Evolutionary conservation across 2,329 filamentous ascomycete species (phyloP), one percentile per base, ranked within the genome.

Genomic region (Trichoderma sp.): DNA sequence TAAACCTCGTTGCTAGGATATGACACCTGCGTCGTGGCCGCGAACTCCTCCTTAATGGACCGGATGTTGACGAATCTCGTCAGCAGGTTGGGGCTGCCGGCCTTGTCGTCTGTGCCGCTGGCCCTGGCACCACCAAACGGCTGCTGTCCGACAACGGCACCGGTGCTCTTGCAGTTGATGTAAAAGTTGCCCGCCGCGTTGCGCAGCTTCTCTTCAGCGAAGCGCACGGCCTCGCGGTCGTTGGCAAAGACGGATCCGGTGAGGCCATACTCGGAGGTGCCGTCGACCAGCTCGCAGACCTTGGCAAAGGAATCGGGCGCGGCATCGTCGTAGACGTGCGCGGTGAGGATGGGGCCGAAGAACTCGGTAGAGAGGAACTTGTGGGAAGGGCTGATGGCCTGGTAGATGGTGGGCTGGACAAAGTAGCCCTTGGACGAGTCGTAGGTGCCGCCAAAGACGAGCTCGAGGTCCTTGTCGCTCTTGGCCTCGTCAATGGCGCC

Each of bases 161-260:
- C 92, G 2, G 92, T 94, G 83, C 90, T 92, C 89, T 95, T 95
- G 87, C 92, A 93, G 86, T 95, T 96, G 85, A 96, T 88, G 86
- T 96, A 96, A 83, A 95, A 95, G 87, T 96, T 96, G 59, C 94
- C 94, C 0, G 94, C 93, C 0, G 92, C 87, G 82, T 95, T 91
- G 78, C 93, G 88, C 71, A 96, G 87, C 76, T 88, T 89, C 79
- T 95, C 90, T 83, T 95, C 93, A 0, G 93, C 94, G 74, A 88
- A 88, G 29, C 91, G 89, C 76, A 95, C 85, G 16, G 89, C 92
- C 64, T 88, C 84, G 56, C 94, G 87, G 83, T 95, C 93, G 74
- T 88, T 85, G 11, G 94, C 93, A 83, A 96, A 96, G 73, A 96
- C 87, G 75, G 93, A 89, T 12, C 94, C 94, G 0, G 94, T 96